Evolutionary conservation across 176 grass and related monocot genomes (phyloP), one percentile per base, ranked within the genome.

Genomic region (Phragmites australis): DNA sequence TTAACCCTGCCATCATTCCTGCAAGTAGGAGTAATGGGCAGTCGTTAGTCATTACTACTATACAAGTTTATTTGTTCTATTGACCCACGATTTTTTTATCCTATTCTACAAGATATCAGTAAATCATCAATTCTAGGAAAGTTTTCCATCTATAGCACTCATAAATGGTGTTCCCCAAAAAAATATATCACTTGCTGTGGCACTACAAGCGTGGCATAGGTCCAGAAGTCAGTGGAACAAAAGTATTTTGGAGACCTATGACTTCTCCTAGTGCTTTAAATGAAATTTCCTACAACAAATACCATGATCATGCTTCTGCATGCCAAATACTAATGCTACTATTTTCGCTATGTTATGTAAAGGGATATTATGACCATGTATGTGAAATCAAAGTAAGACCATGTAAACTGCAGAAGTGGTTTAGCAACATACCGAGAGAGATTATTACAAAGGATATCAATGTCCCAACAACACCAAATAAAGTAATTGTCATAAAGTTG

Each of bases 381-480:
- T 19, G 3, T 70, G 57, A 72, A 52, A 43, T 44, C 44, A 63
- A 63, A 53, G 25, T 68, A 73, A 60, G 48, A 60, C 39, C 30
- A 19, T 13, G 56, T 15, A 77, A 68, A 50, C 6, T 61, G 42
- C 61, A 58, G 0, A 43, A 44, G 15, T 45, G 41, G 72, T 70
- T 75, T 70, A 75, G 55, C 53, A 93, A 90, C 89, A 85, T 83
- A 97, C 92, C 92, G 14, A 97, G 76, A 67, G 85, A 78, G 68
- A 97, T 89, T 74, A 92, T 91, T 54, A 92, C 71, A 77, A 97
- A 97, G 54, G 94, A 97, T 75, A 97, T 92, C 80, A 97, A 58
- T 80, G 94, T 97, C 65, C 94, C 94, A 59, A 92, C 63, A 21
- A 87, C 94, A 83, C 94, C 94, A 85, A 97, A 97, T 19, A 97